Conservation (phyloP, 176 grass and related monocot species). For the Carex cristatella region DNA sequence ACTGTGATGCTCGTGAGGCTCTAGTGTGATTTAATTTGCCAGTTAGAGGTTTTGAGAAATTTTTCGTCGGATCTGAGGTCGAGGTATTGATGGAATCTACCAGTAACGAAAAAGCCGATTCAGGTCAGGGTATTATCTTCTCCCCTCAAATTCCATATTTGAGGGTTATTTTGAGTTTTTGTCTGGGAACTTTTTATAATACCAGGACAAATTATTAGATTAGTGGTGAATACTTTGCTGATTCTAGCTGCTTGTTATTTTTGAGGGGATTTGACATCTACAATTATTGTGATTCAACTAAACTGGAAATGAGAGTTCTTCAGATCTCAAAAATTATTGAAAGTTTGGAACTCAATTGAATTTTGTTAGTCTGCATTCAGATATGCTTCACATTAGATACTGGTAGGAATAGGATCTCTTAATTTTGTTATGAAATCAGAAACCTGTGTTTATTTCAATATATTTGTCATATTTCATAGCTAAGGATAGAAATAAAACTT, state of each 20-base stretch:
- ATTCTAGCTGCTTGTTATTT: background rate
- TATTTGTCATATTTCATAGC: background rate
- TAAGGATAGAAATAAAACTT: no score
- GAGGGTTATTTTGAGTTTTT: background rate
- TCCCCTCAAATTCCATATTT: background rate
- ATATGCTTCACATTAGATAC: background rate
- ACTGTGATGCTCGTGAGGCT: background rate
- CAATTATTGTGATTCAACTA: background rate
- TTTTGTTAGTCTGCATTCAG: background rate
- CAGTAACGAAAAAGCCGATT: background rate
- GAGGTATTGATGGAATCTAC: constrained; percentile 5
- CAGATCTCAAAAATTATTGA: background rate
- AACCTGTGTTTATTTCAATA: background rate
- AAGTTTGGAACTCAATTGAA: background rate
- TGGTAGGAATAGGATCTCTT: background rate
- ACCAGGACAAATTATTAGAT: background rate
- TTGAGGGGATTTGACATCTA: background rate
- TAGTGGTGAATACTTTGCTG: background rate
- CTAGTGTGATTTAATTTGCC: background rate
- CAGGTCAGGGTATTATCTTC: constrained; percentile 1
- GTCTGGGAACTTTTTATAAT: background rate
- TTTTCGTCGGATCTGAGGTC: background rate
- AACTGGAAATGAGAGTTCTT: background rate
- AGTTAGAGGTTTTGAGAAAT: background rate
- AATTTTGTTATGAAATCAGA: background rate